phyloP scores from a whole-genome alignment of 2,329 filamentous ascomycete species.

The Clonostachys rhizophaga region DNA sequence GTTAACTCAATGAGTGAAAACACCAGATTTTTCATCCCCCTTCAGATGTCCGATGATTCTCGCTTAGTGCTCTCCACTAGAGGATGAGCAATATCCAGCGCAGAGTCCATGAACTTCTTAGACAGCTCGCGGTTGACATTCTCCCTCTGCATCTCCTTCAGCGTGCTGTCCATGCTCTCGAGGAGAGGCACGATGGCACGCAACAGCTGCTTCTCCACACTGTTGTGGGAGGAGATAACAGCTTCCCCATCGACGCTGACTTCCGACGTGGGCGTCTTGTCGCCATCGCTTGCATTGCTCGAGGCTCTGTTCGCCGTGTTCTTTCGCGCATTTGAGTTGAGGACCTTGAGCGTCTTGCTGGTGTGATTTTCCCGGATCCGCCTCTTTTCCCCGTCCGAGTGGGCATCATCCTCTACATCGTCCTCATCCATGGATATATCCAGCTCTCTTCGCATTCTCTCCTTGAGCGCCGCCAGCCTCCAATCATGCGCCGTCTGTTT shows the following conservation, averaged over 20 bases:
- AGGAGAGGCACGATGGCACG: conserved; percentile 1
- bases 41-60: no score
- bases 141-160: conserved; percentile 1
- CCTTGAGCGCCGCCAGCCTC: neutral
- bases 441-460: neutral
- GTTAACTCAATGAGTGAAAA: no score
- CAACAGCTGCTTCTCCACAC: conserved; percentile 1
- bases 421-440: neutral
- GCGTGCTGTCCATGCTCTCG: conserved; percentile 3
- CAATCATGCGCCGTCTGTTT: conserved; percentile 4
- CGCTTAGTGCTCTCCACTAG: no score
- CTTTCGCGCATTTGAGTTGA: conserved; percentile 1
- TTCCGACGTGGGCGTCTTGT: neutral
- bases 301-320: neutral
- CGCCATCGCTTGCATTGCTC: neutral
- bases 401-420: neutral
- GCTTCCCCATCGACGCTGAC: neutral
- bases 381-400: neutral
- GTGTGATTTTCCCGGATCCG: neutral
- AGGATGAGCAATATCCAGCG: neutral
- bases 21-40: no score
- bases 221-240: neutral
- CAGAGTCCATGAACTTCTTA: conserved; percentile 1
- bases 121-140: neutral
- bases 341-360: conserved; percentile 1